phyloP scores from a whole-genome alignment of 768 basidiomycete genomes.

The Rhodotorula graminis region DNA sequence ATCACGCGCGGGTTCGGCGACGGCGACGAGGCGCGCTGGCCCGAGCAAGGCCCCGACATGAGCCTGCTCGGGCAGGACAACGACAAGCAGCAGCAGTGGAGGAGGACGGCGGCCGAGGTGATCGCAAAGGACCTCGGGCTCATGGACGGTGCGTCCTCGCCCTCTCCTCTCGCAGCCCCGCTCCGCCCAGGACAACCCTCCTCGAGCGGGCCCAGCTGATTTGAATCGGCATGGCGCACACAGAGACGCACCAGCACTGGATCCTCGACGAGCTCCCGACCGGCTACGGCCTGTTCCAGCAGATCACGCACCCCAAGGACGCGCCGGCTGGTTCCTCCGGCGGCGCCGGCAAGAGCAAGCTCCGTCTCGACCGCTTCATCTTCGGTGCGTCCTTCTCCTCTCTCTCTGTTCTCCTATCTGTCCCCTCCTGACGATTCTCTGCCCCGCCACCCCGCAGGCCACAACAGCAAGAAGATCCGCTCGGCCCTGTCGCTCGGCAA shows the following conservation, averaged over 20 bases:
- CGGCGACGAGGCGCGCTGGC: constrained; percentile 16
- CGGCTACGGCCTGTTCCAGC: constrained; percentile 35
- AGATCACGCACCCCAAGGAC: constrained; percentile 28
- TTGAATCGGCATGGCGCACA: neutral
- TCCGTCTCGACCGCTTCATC: constrained; percentile 32
- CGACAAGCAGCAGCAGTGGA: constrained; percentile 27
- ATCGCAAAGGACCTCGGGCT: constrained; percentile 22
- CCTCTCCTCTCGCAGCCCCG: neutral
- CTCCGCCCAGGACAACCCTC: no score
- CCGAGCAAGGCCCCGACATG: constrained; percentile 17
- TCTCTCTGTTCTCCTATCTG: neutral
- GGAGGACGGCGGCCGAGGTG: constrained; percentile 25
- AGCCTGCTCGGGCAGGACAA: constrained; percentile 1
- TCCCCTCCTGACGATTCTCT: neutral
- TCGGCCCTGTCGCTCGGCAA: constrained; percentile 34
- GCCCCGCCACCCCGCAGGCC: neutral
- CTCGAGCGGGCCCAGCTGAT: neutral
- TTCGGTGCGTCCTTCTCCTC: constrained; percentile 8
- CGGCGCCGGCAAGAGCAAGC: neutral
- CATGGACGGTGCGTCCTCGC: constrained; percentile 8
- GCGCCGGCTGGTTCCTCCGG: neutral
- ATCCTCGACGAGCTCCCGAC: constrained; percentile 24
- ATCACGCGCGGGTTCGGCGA: constrained; percentile 14
- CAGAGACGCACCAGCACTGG: constrained; percentile 17
- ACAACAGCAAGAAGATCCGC: constrained; percentile 29